Evolutionary conservation across 768 basidiomycete species (phyloP), one percentile per base, ranked within the genome.

Genomic region (Artomyces pyxidatus): DNA sequence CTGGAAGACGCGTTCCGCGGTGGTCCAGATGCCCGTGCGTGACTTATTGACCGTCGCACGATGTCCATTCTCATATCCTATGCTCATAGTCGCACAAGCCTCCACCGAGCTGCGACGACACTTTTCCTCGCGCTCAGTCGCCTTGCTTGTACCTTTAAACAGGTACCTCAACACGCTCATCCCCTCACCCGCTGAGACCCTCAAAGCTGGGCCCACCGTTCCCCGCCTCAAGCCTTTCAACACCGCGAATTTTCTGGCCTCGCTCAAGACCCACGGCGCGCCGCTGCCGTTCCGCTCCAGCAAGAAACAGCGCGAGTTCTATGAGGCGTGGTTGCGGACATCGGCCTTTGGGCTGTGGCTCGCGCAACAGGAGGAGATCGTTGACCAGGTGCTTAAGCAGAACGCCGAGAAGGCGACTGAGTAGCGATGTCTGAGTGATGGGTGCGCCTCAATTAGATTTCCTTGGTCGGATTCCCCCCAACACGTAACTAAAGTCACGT

Each of bases 161-260:
- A 80, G 94, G 55, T 97, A 97, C 70, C 81, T 97, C 37, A 85
- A 88, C 51, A 84, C 85, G 1, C 75, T 94, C 42, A 89, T 93
- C 63, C 88, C 89, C 50, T 75, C 80, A 17, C 83, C 80, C 6
- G 65, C 71, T 7, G 80, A 82, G 57, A 37, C 51, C 3, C 68
- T 76, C 37, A 55, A 60, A 27, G 63, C 75, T 27, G 58, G 69
- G 14, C 57, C 62, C 41, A 48, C 54, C 2, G 55, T 58, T 12
- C 11, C 53, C 21, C 73, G 80, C 10, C 70, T 89, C 39, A 86
- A 80, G 55, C 75, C 86, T 2, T 93, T 92, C 63, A 85, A 76
- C 59, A 66, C 76, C 32, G 65, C 67, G 1, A 74, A 79, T 46
- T 92, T 92, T 63, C 73, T 93, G 45, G 73, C 75, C 17, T 88